Evolutionary conservation across 2,329 filamentous ascomycete species (phyloP).

Genomic region (Pestalotiopsis sp.): DNA sequence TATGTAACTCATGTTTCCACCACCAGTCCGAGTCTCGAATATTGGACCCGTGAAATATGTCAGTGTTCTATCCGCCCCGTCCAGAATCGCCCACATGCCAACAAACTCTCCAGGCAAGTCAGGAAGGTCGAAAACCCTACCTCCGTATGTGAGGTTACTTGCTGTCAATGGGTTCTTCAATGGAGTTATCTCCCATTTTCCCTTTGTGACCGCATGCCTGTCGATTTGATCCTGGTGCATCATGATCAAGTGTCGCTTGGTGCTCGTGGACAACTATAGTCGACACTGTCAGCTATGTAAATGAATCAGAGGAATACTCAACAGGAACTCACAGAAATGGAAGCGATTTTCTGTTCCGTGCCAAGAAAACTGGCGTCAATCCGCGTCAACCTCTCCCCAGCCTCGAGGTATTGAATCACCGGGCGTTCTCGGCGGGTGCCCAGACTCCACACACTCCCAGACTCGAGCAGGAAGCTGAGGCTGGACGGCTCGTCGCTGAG

Average conservation of each 20-base stretch:
- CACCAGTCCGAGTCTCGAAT: background rate
- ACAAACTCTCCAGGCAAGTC: background rate
- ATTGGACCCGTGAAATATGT: conserved; percentile 13
- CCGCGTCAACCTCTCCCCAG: conserved; percentile 17
- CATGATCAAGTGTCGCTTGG: conserved; percentile 5
- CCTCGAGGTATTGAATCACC: conserved; percentile 13
- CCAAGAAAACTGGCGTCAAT: conserved; percentile 18
- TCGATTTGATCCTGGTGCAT: background rate
- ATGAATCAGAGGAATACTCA: background rate
- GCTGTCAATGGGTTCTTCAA: background rate
- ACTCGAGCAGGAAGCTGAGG: conserved; percentile 19
- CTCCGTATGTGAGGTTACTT: background rate
- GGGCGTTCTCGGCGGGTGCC: conserved; percentile 14
- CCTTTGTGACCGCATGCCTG: too few species aligned
- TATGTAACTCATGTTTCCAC: background rate
- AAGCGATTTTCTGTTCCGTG: conserved; percentile 12
- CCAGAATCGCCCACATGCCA: conserved; percentile 9
- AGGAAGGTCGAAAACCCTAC: background rate
- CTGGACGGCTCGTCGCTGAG: conserved; percentile 18
- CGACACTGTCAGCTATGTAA: background rate
- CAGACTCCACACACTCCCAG: conserved; percentile 15
- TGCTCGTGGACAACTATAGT: conserved; percentile 10
- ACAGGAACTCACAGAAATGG: conserved; percentile 17
- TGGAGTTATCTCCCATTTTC: background rate
- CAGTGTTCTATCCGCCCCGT: background rate